A percentile compares a stretch with the other conserved stretches of the same genome.
phyloP scores from a whole-genome alignment of 1,139 yeast genomes.

The Yamadazyma triangularis region DNA sequence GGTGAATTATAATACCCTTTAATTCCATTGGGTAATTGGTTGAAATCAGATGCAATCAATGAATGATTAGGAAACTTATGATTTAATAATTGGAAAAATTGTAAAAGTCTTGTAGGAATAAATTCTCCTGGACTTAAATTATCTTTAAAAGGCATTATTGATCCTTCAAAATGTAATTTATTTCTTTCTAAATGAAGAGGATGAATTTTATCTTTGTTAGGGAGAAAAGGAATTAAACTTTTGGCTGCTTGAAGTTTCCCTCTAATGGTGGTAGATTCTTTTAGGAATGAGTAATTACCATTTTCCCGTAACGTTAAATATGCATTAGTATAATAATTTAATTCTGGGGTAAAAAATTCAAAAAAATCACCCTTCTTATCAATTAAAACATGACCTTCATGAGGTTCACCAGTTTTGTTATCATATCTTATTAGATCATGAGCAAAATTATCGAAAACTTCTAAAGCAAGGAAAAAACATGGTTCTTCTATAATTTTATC shows the following conservation, averaged over 20 bases:
- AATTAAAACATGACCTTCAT: slow-evolving; percentile 73
- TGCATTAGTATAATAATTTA: slow-evolving; percentile 57
- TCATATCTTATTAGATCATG: slow-evolving; percentile 83
- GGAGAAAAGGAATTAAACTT: slow-evolving; percentile 29
- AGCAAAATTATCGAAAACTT: slow-evolving; percentile 81
- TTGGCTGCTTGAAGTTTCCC: slow-evolving; percentile 19
- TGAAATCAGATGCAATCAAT: slow-evolving; percentile 69
- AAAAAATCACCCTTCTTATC: slow-evolving; percentile 75
- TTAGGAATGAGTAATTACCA: slow-evolving; percentile 33
- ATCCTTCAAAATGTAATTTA: slow-evolving; percentile 26
- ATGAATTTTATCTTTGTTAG: slow-evolving; percentile 30
- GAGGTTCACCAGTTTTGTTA: slow-evolving; percentile 59
- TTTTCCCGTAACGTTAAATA: slow-evolving; percentile 53
- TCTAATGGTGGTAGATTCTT: too few species aligned
- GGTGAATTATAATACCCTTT: slow-evolving; percentile 69
- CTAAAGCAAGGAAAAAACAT: slow-evolving; percentile 76
- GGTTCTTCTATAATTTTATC: slow-evolving; percentile 57
- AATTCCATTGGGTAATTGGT: slow-evolving; percentile 56
- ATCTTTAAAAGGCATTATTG: slow-evolving; percentile 57
- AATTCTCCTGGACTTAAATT: slow-evolving; percentile 72
- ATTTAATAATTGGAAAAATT: slow-evolving; percentile 61
- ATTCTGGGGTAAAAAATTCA: slow-evolving; percentile 66
- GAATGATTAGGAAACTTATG: slow-evolving; percentile 73
- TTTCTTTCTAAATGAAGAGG: slow-evolving; percentile 36
- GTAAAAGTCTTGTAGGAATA: slow-evolving; percentile 70